Base-by-base conservation (phyloP, 331 rosid genomes). In the Stylosanthes scabra region DNA sequence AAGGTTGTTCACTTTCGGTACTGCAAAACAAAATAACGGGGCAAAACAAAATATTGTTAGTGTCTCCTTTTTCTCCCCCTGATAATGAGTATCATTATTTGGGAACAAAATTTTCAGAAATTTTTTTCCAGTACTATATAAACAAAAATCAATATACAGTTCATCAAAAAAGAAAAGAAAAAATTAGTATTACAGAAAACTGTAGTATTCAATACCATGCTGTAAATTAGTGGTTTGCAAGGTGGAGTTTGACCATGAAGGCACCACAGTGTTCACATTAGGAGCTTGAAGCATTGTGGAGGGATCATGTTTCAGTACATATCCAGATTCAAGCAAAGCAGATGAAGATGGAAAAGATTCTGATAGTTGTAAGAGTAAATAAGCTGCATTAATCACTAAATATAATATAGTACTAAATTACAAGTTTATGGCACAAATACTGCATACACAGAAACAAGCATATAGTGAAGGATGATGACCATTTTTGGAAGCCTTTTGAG, bases 401-500 rank as follows among this genome's bases (percentile, higher is more conserved):
- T 25, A 70, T 4, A 39, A 54, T 14, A 28, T 14, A 28, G 51
- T 45, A 73, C 31, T 37, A 20, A 56, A 46, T 11, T 60, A 57
- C 14, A 25, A 6, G 47, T 34, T 11, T 60, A 57, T n/a, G 25
- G 3, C 50, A 65, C 14, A 27, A 4, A 28, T n/a, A 41, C 45
- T 5, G 9, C 45, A 41, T 8, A 41, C 45, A 41, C 45, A 41
- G 9, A 41, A 7, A 7, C 51, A 31, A 5, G 27, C 13, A 41
- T 15, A 9, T 41, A 37, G 47, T 61, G 37, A 55, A 49, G 34
- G 60, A 42, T 66, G 42, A 68, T 31, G 40, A 87, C 96, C 89
- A 65, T 72, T 87, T 87, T 89, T 87, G 6, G 96, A 82, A 60
- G 97, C 97, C 80, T 91, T 91, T 72, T 91, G 96, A 34, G 97